A percentile compares a stretch with the other conserved stretches of the same genome.
Evolutionary conservation across 2,329 filamentous ascomycete genomes (phyloP).

Genomic region (Raffaelea albimanens): DNA sequence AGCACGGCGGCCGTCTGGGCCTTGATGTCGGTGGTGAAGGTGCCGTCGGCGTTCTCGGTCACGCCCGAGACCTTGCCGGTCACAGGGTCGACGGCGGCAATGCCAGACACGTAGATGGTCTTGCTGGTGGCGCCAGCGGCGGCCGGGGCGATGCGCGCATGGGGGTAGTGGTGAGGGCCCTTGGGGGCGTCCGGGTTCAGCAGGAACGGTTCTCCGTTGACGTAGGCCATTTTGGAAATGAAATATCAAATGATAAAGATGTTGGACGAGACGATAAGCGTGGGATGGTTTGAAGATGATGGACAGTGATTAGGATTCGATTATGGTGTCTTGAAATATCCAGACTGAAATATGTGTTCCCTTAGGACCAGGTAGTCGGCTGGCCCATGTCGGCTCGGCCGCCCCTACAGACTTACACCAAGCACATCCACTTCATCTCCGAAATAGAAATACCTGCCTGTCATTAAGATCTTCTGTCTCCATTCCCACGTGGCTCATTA

Average conservation of each 20-base stretch:
- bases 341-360: too few relatives aligned
- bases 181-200: constrained; percentile 19
- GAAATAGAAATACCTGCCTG: too few relatives aligned
- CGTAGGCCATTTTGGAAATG: constrained; percentile 15
- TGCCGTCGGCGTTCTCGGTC: constrained; percentile 25
- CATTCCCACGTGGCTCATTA: too few relatives aligned
- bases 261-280: neutral
- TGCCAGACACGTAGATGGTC: constrained; percentile 31
- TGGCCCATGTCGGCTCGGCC: too few relatives aligned
- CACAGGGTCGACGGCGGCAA: constrained; percentile 20
- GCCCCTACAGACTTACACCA: too few relatives aligned
- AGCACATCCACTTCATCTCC: too few relatives aligned
- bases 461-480: too few relatives aligned
- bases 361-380: too few relatives aligned
- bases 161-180: constrained; percentile 21
- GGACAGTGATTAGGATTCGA: too few relatives aligned
- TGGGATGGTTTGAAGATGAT: too few relatives aligned
- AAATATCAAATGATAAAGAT: neutral
- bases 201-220: constrained; percentile 25
- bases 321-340: too few relatives aligned
- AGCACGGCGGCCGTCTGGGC: constrained; percentile 29
- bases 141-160: constrained; percentile 24
- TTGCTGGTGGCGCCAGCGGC: constrained; percentile 19
- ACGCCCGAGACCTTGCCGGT: constrained; percentile 26
- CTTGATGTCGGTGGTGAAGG: constrained; percentile 22